Percentiles rank a stretch among this genome's conserved stretches.
These are phyloP conservation scores for Solanum habrochaites DNA, from an alignment of 257 asterid genomes.

Conservation along the genomic window DNA sequence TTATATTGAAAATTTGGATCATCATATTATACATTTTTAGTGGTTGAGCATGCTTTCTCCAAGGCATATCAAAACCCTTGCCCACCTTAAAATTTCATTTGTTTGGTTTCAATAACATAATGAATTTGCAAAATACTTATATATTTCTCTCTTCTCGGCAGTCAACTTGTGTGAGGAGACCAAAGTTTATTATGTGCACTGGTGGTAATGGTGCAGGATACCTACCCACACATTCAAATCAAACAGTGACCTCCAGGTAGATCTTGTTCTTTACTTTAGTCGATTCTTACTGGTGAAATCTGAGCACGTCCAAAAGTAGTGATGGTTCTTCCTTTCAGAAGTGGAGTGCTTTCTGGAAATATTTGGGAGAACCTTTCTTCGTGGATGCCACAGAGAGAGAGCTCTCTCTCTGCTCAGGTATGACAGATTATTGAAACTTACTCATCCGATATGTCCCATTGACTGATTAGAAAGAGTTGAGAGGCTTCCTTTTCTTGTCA, in stretches of 20 bases:
- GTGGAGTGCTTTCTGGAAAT: conserved; percentile 45
- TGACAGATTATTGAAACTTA: neutral
- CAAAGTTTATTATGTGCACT: conserved; percentile 30
- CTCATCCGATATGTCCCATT: neutral
- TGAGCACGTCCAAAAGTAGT: conserved; percentile 6
- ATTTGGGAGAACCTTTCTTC: conserved; percentile 54
- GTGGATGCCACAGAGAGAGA: conserved; percentile 57
- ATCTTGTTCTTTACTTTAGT: conserved; percentile 2
- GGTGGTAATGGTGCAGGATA: conserved; percentile 42
- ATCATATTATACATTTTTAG: neutral
- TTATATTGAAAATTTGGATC: neutral
- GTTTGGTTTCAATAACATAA: neutral
- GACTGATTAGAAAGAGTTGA: neutral
- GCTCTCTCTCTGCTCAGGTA: conserved; percentile 34
- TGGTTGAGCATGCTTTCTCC: neutral
- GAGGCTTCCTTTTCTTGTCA: neutral
- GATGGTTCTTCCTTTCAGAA: neutral
- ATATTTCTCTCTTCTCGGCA: conserved; percentile 16
- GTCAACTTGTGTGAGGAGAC: conserved; percentile 36
- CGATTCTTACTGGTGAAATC: neutral
- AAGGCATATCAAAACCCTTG: neutral
- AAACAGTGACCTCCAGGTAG: conserved; percentile 43
- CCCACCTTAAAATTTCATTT: neutral
- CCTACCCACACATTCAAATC: conserved; percentile 44
- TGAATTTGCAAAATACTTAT: neutral